phyloP scores from a whole-genome alignment of 73 alveolate genomes.

The Symbiodinium pilosum region DNA sequence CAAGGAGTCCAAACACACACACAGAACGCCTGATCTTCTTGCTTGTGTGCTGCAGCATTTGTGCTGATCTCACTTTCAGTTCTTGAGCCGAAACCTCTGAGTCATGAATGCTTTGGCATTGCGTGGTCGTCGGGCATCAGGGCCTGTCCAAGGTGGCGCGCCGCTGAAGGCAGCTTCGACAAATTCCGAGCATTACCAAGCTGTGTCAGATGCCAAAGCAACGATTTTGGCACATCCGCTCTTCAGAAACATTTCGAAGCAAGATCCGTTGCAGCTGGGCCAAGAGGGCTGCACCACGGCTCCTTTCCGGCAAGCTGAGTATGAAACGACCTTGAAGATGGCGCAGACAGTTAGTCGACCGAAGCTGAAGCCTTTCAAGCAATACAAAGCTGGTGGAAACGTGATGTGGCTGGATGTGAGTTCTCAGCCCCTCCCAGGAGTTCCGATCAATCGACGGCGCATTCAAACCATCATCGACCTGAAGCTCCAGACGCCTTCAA shows the following conservation, averaged over 20 bases:
- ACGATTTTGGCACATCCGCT: background rate
- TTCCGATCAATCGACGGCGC: background rate
- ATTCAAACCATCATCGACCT: background rate
- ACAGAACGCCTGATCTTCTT: too few relatives aligned
- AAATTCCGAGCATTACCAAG: background rate
- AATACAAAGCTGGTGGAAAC: background rate
- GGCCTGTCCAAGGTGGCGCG: too few relatives aligned
- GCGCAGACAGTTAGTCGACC: background rate
- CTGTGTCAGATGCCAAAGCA: background rate
- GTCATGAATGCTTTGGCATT: too few relatives aligned
- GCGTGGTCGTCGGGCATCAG: too few relatives aligned
- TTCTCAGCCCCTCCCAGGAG: background rate
- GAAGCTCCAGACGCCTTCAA: background rate
- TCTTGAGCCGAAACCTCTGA: too few relatives aligned
- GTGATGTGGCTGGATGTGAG: background rate
- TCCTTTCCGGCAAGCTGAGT: too few relatives aligned
- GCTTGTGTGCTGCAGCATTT: too few relatives aligned
- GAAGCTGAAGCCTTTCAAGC: background rate
- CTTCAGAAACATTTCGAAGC: background rate
- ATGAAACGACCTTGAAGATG: too few relatives aligned
- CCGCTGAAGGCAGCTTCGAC: too few relatives aligned
- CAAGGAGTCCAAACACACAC: too few relatives aligned
- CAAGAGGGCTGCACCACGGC: background rate
- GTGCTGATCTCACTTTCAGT: too few relatives aligned
- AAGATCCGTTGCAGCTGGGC: background rate